Evolutionary conservation across 805 yeast genomes (phyloP), one percentile per base, ranked within the genome.

Genomic region (Nakazawaea ernobii): DNA sequence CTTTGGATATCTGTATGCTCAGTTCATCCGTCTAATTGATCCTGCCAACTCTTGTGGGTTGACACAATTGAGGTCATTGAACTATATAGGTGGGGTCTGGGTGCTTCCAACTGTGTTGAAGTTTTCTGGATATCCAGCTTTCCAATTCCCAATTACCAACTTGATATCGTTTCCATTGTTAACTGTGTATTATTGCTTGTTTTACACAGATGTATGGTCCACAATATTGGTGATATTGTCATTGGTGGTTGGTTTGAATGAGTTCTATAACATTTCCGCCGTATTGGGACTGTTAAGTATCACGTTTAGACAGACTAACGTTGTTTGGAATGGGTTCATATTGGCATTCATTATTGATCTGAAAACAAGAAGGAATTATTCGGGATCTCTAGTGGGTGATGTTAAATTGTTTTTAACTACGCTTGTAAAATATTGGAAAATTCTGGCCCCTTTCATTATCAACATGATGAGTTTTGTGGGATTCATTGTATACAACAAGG

Each of bases 201-300:
- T 82, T 66, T 94, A 94, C 65, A 94, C 99, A 0, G 99, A 94
- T 59, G 84, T 90, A 1, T 91, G 97, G 98, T 79, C 97, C 0
- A 77, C 94, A 0, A 74, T 86, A 1, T 67, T 87, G 28, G 74
- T 91, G 7, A 51, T 87, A 10, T 69, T 72, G 2, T 73, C 85
- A 2, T 68, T 82, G 32, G 70, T 80, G 6, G 57, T 74, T 32
- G 81, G 71, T 3, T 57, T 77, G 14, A 61, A 17, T n/a, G 52
- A 52, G 27, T 61, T 65, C 17, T 53, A 70, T 8, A 45, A 50
- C 6, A 30, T 70, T 1, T 71, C 89, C 49, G 84, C 84, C 0
- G 2, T 75, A 5, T 54, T 82, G 26, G 86, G 87, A 0, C 72
- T 80, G 5, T 28, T 73, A 4, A 84, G 96, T 57, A 69, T 94